Evolutionary conservation across 345 rosid species (phyloP), one percentile per base, ranked within the genome.

Genomic region (Reutealis trisperma): DNA sequence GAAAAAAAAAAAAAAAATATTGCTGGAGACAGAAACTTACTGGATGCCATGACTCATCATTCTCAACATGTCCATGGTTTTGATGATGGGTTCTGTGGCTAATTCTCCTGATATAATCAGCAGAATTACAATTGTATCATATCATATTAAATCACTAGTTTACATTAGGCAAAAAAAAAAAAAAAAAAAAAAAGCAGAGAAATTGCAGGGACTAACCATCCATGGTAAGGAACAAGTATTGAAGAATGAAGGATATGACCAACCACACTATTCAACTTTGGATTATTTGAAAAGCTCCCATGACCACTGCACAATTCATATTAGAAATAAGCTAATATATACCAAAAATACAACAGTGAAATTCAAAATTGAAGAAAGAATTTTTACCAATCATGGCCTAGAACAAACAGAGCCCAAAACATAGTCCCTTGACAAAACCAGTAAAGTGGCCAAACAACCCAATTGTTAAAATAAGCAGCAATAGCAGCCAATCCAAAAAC

Each of bases 321-420:
- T 68, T 18, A 67, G 18, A 55, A 52, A 75, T 15, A 32, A 19
- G 44, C 57, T 27, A 24, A 60, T 71, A 49, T 9, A 32, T 1
- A 57, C 1, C 22, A 10, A 52, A 21, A 18, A 25, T 63, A 14
- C 55, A 66, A 34, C 8, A 24, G 11, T n/a, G 65, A 63, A 58
- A 44, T 41, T 54, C 18, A 51, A n/a, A 64, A 49, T 24, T 59
- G 7, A 75, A 74, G 34, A 54, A 44, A 71, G 34, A 34, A 42
- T 5, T 27, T 54, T 60, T 85, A 94, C 98, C 98, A 92, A 78
- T 94, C 98, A 86, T 94, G 98, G 11, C 97, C 97, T 41, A 94
- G 97, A 83, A 94, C 98, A 81, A 94, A 94, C 73, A 94, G 88
- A 75, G 94, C 98, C 98, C 98, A 94, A 65, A 92, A 94, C 97